Evolutionary conservation across 495 filamentous ascomycete species (phyloP), one percentile per base, ranked within the genome.

Genomic region (Xylaria curta): DNA sequence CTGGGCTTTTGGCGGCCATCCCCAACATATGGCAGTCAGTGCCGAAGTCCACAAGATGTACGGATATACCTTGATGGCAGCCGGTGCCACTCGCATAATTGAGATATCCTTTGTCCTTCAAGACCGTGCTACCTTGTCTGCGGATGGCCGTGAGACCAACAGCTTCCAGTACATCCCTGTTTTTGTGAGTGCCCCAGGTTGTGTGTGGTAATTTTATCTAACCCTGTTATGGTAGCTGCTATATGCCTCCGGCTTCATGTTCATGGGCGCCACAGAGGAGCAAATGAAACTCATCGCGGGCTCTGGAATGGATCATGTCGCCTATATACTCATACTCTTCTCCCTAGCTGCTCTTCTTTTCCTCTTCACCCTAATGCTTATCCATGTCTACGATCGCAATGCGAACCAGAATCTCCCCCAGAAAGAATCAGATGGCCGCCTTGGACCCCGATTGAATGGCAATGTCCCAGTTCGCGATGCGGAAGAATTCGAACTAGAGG

Each of bases 231-330:
- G n/a, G 28, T 66, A 97, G 93, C 88, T 98, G 26, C 89, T 98
- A 24, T 97, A 92, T 76, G 94, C 96, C 51, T 94, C 96, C 4
- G 96, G 96, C 38, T 97, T 99, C 82, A 87, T 98, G 66, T 98
- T 99, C 85, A 97, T 98, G 94, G 91, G 93, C 63, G 96, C 97
- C 31, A 98, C 93, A 3, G 96, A 99, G 80, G 95, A 98, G 79
- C 95, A 99, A 78, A 95, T 98, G 92, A 76, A 85, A 46, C 82
- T 98, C 1, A 82, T 98, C 15, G 82, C 87, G 58, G 84, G 87
- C 58, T 91, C 90, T 4, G 87, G 90, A 66, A 90, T 98, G 77
- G 93, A 92, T 47, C 92, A 97, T 78, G 93, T 98, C 56, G 91
- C 94, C 13, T 98, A 98, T 79, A 85, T 98, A 56, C 86, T 99